Evolutionary conservation across 192 early-diverging fungal species (phyloP), one percentile per base, ranked within the genome.

Genomic region (Diversispora epigaea): DNA sequence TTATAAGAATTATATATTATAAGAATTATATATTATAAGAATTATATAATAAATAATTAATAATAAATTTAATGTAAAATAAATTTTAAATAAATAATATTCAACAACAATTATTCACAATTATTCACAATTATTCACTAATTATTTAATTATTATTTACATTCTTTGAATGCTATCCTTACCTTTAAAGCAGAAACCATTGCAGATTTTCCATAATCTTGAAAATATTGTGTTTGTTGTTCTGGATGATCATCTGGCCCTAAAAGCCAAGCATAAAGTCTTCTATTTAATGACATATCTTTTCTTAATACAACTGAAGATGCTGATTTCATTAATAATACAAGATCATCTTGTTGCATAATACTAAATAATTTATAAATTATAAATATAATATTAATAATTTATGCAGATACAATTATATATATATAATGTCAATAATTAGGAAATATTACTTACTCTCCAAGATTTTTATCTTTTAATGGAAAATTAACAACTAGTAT

Each of bases 271-370:
- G 93, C 86, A 78, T 96, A 97, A n/a, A 98, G 83, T 47, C 96
- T 79, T 58, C 95, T 80, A 73, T 95, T 98, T 15, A 98, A 85
- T 22, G 95, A 95, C 93, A 96, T 96, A 79, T 98, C 96, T 76
- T 92, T 93, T 43, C 91, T 82, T 65, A 96, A 73, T 9, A 96
- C 93, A 17, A 97, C 95, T 25, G 84, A 82, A 2, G 93, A 81
- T 0, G 94, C 96, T 8, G 90, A 82, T 17, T 85, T 84, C 62
- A 93, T 84, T 52, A 98, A 78, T 25, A 92, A 66, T 8, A 85
- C 83, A 46, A 90, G 67, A 68, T 96, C 94, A 19, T 87, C 82
- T 32, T 85, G 78, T n/a, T 84, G 75, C 19, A 95, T 86, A 17
- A 92, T 73, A 21, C 86, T 88, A 57, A 10, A 67, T 52, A 65